Conservation (phyloP, 495 filamentous ascomycete genomes). For the Talaromyces wortmannii region DNA sequence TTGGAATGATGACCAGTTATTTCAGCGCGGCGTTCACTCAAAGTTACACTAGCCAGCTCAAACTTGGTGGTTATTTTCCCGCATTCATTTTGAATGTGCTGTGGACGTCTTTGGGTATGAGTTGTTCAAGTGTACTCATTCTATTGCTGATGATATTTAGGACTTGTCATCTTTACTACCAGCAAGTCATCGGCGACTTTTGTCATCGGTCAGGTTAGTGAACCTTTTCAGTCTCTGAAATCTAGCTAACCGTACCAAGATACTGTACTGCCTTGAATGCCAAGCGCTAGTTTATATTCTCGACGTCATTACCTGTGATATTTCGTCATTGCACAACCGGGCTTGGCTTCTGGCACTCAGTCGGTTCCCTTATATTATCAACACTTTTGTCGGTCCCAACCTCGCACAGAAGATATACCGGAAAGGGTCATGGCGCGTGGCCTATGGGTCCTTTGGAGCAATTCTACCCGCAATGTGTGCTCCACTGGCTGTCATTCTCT, state of each 20-base stretch:
- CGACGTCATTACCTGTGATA: conserved; percentile 56
- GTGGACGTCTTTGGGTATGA: conserved; percentile 5
- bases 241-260: neutral
- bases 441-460: conserved; percentile 52
- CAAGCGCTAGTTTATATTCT: conserved; percentile 51
- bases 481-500: conserved; percentile 47
- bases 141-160: conserved; percentile 39
- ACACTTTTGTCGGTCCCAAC: conserved; percentile 44
- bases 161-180: conserved; percentile 38
- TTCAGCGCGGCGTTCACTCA: conserved; percentile 54
- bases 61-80: conserved; percentile 48
- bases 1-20: conserved; percentile 19
- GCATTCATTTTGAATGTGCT: conserved; percentile 33
- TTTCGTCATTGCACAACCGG: conserved; percentile 50
- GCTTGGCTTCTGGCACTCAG: conserved; percentile 48
- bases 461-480: conserved; percentile 42
- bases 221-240: too few species aligned
- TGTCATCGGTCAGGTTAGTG: too few species aligned
- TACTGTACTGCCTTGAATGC: conserved; percentile 25
- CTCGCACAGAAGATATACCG: conserved; percentile 36
- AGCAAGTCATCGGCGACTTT: too few species aligned
- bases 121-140: conserved; percentile 34
- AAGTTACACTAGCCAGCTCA: conserved; percentile 55
- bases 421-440: conserved; percentile 50
- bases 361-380: conserved; percentile 54